Base-by-base conservation (phyloP, 2,329 filamentous ascomycete species). In the Hansfordia pulvinata region DNA sequence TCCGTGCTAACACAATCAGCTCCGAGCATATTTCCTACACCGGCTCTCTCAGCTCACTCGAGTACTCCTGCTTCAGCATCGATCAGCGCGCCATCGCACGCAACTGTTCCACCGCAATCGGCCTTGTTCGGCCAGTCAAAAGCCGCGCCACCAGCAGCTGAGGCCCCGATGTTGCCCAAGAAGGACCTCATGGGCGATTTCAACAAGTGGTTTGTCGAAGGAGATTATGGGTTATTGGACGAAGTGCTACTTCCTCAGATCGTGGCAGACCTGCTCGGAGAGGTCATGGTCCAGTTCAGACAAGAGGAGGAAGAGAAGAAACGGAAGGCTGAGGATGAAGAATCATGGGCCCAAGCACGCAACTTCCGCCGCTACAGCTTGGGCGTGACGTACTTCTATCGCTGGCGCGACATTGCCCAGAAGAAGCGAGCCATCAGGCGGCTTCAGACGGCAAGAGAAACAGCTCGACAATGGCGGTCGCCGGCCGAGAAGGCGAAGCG, bases 331-430 rank as follows among this genome's bases (percentile, higher is more conserved):
- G 64, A 68, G 36, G 63, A 69, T 20, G 55, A 58, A 5, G 43
- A 34, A 39, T 61, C 39, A 23, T 62, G 44, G 53, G 54, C 53
- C 3, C 48, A 64, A 28, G 65, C 65, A 10, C 50, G 54, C 10
- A 44, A 52, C n/a, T 69, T 64, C 35, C 55, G 62, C 19, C 39
- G 36, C 4, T 60, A 65, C 39, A 69, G 54, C 29, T 49, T 73
- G 17, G 48, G 52, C 9, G 48, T 70, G 31, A 69, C 61, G 25
- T 73, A 56, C 42, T 70, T 72, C 32, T 70, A 71, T 36, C 52
- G 53, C 11, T 74, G 69, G 69, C 62, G 58, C 25, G 43, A 60
- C 10, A 56, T 48, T 20, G 63, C 60, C 7, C 55, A 65, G 9
- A 53, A 59, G 23, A 56, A 54, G 11, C 56, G 61, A 3, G 53